Evolutionary conservation across 192 early-diverging fungal genomes (phyloP).

Genomic region (Nowakowskiella sp.): DNA sequence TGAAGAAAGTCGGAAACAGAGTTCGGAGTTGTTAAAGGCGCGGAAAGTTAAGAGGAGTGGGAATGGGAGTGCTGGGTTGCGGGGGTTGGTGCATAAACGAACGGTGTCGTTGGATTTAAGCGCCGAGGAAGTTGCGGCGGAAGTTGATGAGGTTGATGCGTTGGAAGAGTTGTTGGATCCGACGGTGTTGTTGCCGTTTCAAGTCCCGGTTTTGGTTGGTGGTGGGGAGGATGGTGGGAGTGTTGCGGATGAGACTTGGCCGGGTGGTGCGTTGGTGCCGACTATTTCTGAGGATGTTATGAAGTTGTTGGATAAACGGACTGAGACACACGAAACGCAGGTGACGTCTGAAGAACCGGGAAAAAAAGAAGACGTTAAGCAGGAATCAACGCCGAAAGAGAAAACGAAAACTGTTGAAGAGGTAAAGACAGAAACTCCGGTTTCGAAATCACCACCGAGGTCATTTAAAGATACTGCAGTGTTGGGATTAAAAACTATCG

Average conservation of each 20-base stretch:
- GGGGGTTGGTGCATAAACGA: neutral
- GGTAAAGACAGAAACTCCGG: slow-evolving; percentile 6
- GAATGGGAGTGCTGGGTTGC: neutral
- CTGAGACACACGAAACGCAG: too few relatives aligned
- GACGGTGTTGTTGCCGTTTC: slow-evolving; percentile 17
- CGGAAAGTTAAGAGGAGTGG: slow-evolving; percentile 7
- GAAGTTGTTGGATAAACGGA: neutral
- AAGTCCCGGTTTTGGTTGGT: slow-evolving; percentile 10
- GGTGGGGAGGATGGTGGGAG: slow-evolving; percentile 2
- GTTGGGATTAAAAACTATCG: neutral
- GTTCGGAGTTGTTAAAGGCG: neutral
- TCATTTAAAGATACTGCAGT: neutral
- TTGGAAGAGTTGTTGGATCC: slow-evolving; percentile 20
- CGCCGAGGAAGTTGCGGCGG: neutral
- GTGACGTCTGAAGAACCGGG: neutral
- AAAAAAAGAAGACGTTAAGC: neutral
- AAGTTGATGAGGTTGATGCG: slow-evolving; percentile 6
- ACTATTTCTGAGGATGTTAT: neutral
- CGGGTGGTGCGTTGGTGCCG: neutral
- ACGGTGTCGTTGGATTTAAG: neutral
- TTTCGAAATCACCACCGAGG: slow-evolving; percentile 7
- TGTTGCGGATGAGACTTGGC: neutral
- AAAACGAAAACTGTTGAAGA: slow-evolving; percentile 6
- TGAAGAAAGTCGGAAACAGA: neutral
- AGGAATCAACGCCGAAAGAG: slow-evolving; percentile 6